Base-by-base conservation (phyloP, 495 filamentous ascomycete genomes). In the Podospora sp. region DNA sequence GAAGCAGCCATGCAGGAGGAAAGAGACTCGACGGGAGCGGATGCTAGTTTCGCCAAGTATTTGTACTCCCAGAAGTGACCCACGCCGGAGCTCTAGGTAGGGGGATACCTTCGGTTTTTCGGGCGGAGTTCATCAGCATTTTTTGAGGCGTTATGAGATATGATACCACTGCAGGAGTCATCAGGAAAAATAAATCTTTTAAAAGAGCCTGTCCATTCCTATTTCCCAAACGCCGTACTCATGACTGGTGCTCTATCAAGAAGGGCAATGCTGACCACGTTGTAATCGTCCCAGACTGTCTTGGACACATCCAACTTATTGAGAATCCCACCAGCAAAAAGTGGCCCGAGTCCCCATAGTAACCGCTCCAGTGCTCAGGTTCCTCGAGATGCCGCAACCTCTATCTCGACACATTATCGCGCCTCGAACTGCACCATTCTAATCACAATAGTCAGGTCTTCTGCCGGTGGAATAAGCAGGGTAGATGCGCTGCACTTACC, bases 401-500 rank as follows among this genome's bases (percentile, higher is more conserved):
- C 18, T 12, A 50, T 16, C 14, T 49, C 11, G 24, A n/a, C 16
- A 14, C 8, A 11, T 33, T 73, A 97, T 72, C 94, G 88, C 59
- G 96, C 96, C 81, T 99, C 94, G 73, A 99, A 99, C 79, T 99
- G 95, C 36, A 99, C 94, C 94, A 99, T 98, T 87, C 85, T 84
- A 65, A 36, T 46, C 40, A 11, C n/a, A 53, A 2, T n/a, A 25
- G 24, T 57, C 11, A 60, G 35, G 27, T 20, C n/a, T n/a, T n/a
- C n/a, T n/a, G n/a, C n/a, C n/a, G n/a, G n/a, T n/a, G n/a, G n/a
- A n/a, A n/a, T n/a, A n/a, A n/a, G n/a, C n/a, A n/a, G n/a, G n/a
- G n/a, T n/a, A n/a, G 25, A 21, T 21, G 25, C 46, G n/a, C 8
- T n/a, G 25, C 24, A 33, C 88, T 78, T 77, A 97, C 95, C 96